Evolutionary conservation across 257 asterid species (phyloP), one percentile per base, ranked within the genome.

Genomic region (Anisodus tanguticus): DNA sequence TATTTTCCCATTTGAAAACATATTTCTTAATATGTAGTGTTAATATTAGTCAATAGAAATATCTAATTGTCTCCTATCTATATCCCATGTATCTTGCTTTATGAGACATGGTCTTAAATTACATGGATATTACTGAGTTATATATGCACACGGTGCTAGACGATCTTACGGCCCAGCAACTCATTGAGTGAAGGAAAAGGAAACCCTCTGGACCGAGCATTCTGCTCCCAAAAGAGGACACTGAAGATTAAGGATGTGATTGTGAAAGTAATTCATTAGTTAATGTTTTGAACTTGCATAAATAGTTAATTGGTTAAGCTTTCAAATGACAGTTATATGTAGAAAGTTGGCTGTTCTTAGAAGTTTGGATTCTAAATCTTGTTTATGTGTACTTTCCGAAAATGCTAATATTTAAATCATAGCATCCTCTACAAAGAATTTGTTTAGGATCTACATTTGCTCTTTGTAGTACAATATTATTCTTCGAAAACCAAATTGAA

Each of bases 51-150:
- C 47, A 53, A 26, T 31, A 77, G 49, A 77, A 76, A 77, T 13
- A 77, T 13, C 82, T 77, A 77, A 64, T 77, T 76, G 49, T 77
- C 64, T 53, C 64, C 62, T 13, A 53, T 31, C 19, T 53, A 54
- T 26, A 77, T 51, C 15, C 47, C 9, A 8, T 53, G 64, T 8
- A 77, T 77, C 64, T 77, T 53, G 64, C 26, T 31, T 51, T 13
- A 26, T 53, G 49, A 53, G 45, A 8, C 81, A 26, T 77, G 81
- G 49, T 8, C n/a, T 77, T 35, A 54, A 77, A 77, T 31, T 77
- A 77, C 82, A 77, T 31, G 64, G 82, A 77, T 4, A 53, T 45
- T 77, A 53, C 31, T 15, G 64, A 77, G 64, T 77, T 2, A 53
- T 26, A 53, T 6, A 77, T 53, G 19, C 64, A 13, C 62, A 3